These are phyloP conservation scores for Penicillium argentinense DNA, from an alignment of 495 filamentous ascomycete genomes.

Conservation along the genomic window DNA sequence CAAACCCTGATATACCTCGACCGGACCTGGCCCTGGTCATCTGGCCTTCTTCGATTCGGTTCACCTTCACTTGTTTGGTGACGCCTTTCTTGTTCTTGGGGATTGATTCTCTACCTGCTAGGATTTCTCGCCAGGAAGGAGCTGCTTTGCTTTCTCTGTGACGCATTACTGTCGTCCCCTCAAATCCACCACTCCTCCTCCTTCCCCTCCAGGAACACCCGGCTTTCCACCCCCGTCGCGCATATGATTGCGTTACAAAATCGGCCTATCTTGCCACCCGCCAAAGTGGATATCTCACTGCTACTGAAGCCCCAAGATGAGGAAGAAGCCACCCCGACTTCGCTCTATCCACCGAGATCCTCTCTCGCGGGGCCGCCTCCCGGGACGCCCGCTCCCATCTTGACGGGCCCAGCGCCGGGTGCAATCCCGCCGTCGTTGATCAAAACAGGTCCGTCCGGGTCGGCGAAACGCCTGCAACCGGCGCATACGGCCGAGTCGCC, in stretches of 20 bases:
- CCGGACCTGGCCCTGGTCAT: neutral
- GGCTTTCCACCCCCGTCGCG: slow-evolving; percentile 43
- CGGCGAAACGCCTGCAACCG: slow-evolving; percentile 52
- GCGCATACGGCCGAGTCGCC: slow-evolving; percentile 64
- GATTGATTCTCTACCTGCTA: too few species aligned
- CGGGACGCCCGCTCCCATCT: slow-evolving; percentile 31
- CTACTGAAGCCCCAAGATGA: slow-evolving; percentile 78
- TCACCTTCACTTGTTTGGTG: too few species aligned
- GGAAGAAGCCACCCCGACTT: slow-evolving; percentile 62
- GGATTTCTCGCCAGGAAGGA: too few species aligned
- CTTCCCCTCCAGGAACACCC: too few species aligned
- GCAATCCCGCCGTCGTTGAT: slow-evolving; percentile 30
- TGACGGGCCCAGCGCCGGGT: slow-evolving; percentile 31
- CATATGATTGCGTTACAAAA: slow-evolving; percentile 56
- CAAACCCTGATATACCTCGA: neutral
- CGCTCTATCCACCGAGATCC: slow-evolving; percentile 51
- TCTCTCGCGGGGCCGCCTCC: slow-evolving; percentile 48
- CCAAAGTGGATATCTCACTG: slow-evolving; percentile 87
- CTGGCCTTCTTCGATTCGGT: too few species aligned
- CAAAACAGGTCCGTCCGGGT: slow-evolving; percentile 34
- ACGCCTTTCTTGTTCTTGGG: too few species aligned
- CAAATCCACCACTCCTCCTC: too few species aligned
- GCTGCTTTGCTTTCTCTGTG: too few species aligned
- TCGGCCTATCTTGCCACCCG: slow-evolving; percentile 51
- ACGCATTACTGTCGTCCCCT: too few species aligned